phyloP scores from a whole-genome alignment of 2,329 filamentous ascomycete species.

The Fusarium concolor region DNA sequence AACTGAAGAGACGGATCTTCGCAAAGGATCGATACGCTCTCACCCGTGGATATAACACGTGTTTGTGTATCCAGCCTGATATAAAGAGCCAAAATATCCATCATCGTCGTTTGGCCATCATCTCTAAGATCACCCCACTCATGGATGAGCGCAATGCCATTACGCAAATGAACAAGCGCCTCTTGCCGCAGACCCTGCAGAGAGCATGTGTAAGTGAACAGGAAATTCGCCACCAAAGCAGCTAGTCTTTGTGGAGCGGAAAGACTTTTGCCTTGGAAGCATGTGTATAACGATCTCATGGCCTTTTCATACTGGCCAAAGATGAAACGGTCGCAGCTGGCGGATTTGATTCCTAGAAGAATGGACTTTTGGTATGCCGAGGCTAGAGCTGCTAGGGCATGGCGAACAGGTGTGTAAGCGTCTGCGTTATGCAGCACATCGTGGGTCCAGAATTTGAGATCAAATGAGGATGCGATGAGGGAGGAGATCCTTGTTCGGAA shows the following conservation, averaged over 20 bases:
- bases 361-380: conserved; percentile 5
- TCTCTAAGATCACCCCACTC: neutral
- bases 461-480: neutral
- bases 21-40: accelerated
- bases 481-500: conserved; percentile 7
- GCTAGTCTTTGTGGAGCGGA: neutral
- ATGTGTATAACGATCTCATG: neutral
- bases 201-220: neutral
- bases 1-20: accelerated
- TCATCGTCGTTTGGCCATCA: accelerated
- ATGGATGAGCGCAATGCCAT: neutral
- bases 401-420: neutral
- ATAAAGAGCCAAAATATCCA: neutral
- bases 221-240: neutral
- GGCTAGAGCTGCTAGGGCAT: neutral
- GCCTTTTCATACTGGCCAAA: conserved; percentile 3
- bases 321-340: neutral
- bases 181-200: neutral
- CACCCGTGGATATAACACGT: neutral
- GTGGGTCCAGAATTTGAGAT: neutral
- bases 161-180: neutral
- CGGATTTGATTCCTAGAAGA: neutral
- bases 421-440: neutral
- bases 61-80: neutral
- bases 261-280: neutral